Percentiles rank a stretch among this genome's conserved stretches.
phyloP scores from a whole-genome alignment of 805 yeast genomes.

The Lachancea lanzarotensis region DNA sequence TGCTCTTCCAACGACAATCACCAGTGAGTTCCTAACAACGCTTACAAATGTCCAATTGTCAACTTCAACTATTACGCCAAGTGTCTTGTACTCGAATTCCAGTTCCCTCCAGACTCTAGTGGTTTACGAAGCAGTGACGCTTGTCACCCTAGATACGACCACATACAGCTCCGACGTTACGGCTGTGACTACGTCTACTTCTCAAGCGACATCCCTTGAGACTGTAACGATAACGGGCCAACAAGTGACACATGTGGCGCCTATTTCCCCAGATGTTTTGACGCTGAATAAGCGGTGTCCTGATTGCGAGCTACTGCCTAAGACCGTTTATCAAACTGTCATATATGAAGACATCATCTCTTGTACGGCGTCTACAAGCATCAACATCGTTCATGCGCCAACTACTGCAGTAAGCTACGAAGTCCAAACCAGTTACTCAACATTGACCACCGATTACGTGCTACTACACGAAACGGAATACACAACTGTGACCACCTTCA shows the following conservation, averaged over 20 bases:
- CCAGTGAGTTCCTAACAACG: conserved; percentile 7
- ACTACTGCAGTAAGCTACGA: background rate
- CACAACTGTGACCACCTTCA: background rate
- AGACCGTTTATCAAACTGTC: conserved; percentile 2
- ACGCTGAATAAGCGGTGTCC: conserved; percentile 1
- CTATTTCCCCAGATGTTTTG: background rate
- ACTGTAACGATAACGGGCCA: conserved; percentile 3
- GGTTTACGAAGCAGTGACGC: conserved; percentile 8
- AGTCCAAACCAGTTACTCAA: conserved; percentile 2
- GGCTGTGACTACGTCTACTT: conserved; percentile 2
- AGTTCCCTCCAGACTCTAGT: conserved; percentile 5
- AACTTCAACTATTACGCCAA: conserved; percentile 7
- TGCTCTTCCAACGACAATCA: conserved; percentile 2
- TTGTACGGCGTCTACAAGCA: background rate
- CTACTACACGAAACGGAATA: background rate
- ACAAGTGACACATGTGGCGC: conserved; percentile 2
- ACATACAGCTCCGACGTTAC: conserved; percentile 2
- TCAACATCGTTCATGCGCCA: background rate
- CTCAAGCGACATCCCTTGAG: conserved; percentile 1
- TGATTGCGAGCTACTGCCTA: background rate
- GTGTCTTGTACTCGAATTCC: conserved; percentile 5
- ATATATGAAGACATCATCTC: conserved; percentile 1
- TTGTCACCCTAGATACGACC: conserved; percentile 5
- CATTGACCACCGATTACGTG: conserved; percentile 2
- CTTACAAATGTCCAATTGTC: conserved; percentile 6